Base-by-base conservation (phyloP, 2,329 filamentous ascomycete species). In the Dactylellina leptospora region DNA sequence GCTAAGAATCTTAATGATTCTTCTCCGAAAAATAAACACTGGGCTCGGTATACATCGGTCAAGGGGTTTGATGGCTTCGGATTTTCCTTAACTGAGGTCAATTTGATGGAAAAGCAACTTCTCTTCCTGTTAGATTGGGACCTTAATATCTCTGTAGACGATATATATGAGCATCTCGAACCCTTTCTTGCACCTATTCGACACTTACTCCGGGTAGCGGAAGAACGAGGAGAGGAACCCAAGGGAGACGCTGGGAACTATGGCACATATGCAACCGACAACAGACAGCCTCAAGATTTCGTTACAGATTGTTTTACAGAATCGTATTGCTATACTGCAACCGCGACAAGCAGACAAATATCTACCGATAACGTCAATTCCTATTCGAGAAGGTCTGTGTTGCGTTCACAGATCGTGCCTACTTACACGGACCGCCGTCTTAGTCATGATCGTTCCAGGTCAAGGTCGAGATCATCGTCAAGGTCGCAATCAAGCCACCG, bases 11-110 rank as follows among this genome's bases (percentile, higher is more conserved):
- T 97, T 76, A 97, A 99, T 81, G 95, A 97, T 84, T 96, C 92
- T 73, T 97, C 92, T 10, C 95, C 95, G 74, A 97, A 97, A 88
- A 99, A 99, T 87, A 97, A 97, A 88, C 95, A 99, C 85, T 99
- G 95, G 95, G 93, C 95, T 75, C 89, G 88, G 78, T 99, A 97
- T 84, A 96, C 90, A 71, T 83, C 88, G 77, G 88, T 96, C 76
- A 85, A 84, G 74, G 87, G 86, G 59, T 89, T 84, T 80, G 87
- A 88, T 9, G 86, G 84, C 78, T 99, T 97, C 78, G 91, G 92
- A 77, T 97, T 99, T 84, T 93, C 88, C 77, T 85, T 93, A 76
- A 95, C 91, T 33, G 95, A 99, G 82, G 95, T 99, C 77, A 99
- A 99, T 83, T 85, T 97, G 74, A 99, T 99, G 95, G 95, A 99